Evolutionary conservation across 208 protist genomes (phyloP), one percentile per base, ranked within the genome.

Genomic region (Leishmania amazonensis): DNA sequence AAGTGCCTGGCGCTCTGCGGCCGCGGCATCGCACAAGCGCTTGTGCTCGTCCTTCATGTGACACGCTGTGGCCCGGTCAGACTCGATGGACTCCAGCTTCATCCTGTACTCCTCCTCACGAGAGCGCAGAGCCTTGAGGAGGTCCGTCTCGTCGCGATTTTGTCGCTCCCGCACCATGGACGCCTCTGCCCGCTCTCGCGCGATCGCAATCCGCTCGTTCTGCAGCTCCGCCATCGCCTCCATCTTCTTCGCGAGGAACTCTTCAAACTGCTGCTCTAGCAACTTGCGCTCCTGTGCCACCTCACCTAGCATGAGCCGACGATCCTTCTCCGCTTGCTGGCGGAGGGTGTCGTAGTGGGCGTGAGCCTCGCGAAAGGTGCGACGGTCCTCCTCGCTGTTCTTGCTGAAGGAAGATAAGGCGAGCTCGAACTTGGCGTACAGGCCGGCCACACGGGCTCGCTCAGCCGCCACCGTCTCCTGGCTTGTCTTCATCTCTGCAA

Each of bases 391-490:
- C 79, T 94, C 90, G 49, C 82, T 85, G 57, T 91, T 90, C 71
- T 91, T 91, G 62, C 73, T 87, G 73, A 96, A 96, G 75, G 84
- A 90, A 45, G 85, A 80, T 19, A 97, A 49, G 6, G 88, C 85
- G 40, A 96, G 80, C 68, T 98, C 95, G 73, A 98, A 96, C 78
- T 96, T 93, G 53, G 92, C 90, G 83, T 93, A 91, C 49, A 96
- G 79, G 0, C 85, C 79, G 8, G 88, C 83, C 54, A 95, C 71
- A 68, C 95, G 93, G 11, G 79, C 73, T 15, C 95, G 88, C 84
- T 96, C 95, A 71, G 91, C 90, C 45, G 91, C 89, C 62, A 96
- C 53, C 35, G 95, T 89, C 47, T 94, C 78, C 76, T 93, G 91
- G 13, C 38, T 87, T 17, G 83, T 74, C 64, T 88, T 89, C 57